phyloP scores from a whole-genome alignment of 257 asterid genomes.

The Solanum pimpinellifolium region DNA sequence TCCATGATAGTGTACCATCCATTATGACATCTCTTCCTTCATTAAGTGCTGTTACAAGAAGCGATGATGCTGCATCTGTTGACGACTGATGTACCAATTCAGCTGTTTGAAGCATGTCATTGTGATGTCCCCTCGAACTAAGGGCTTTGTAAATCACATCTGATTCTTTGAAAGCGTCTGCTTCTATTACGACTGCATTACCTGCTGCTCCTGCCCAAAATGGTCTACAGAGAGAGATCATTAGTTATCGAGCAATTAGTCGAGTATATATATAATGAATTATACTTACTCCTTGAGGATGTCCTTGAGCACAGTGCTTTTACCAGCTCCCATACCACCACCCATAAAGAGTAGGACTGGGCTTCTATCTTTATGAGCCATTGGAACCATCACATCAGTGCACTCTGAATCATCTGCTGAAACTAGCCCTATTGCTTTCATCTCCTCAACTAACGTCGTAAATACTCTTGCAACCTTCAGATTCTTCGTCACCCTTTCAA shows the following conservation, averaged over 20 bases:
- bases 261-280: not conserved
- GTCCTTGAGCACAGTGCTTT: constrained; percentile 15
- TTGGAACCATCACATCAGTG: constrained; percentile 16
- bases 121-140: constrained; percentile 76
- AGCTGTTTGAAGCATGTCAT: constrained; percentile 96
- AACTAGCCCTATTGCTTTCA: constrained; percentile 13
- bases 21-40: constrained; percentile 97
- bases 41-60: constrained; percentile 78
- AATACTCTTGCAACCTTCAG: constrained; percentile 30
- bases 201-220: constrained; percentile 15
- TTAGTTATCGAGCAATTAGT: not conserved
- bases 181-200: constrained; percentile 13
- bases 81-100: constrained; percentile 90
- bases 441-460: constrained; percentile 11
- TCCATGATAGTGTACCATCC: constrained; percentile 98
- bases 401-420: constrained; percentile 8
- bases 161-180: constrained; percentile 94
- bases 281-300: constrained; percentile 12
- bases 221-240: not conserved
- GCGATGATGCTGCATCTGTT: constrained; percentile 92
- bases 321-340: constrained; percentile 19
- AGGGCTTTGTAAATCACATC: constrained; percentile 84
- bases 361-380: constrained; percentile 17
- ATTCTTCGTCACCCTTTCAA: constrained; percentile 88
- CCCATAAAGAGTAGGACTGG: constrained; percentile 18